A percentile compares a stretch with the other conserved stretches of the same genome.
Evolutionary conservation across 169 alveolate genomes (phyloP).

Genomic region (Eimeria falciformis): DNA sequence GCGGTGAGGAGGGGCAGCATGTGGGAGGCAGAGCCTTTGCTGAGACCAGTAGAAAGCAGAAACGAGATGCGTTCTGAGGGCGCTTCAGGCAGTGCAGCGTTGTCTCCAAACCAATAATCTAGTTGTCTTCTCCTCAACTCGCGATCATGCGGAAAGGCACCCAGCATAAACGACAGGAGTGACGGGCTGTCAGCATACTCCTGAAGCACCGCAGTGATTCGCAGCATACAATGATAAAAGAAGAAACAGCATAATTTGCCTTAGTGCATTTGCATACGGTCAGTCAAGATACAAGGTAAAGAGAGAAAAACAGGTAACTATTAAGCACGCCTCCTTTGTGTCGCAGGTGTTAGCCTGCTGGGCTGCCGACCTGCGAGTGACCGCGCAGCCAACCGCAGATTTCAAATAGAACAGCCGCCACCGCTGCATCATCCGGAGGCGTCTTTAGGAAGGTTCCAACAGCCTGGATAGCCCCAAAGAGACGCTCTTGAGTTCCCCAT

Average conservation of each 20-base stretch:
- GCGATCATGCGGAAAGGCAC: neutral
- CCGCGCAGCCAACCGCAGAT: neutral
- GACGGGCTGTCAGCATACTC: conserved; percentile 36
- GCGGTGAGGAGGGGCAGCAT: conserved; percentile 31
- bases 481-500: neutral
- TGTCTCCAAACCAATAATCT: neutral
- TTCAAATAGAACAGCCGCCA: neutral
- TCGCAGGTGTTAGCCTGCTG: too few species aligned
- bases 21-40: neutral
- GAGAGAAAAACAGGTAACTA: too few species aligned
- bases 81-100: neutral
- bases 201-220: neutral
- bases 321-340: too few species aligned
- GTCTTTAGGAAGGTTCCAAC: neutral
- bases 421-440: conserved; percentile 2
- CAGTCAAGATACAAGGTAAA: too few species aligned
- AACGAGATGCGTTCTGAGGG: neutral
- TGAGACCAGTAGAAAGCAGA: conserved; percentile 2
- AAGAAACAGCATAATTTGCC: too few species aligned
- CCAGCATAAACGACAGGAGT: conserved; percentile 24
- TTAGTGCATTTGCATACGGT: too few species aligned
- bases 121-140: neutral
- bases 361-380: conserved; percentile 5
- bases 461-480: neutral
- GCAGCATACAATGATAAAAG: too few species aligned